Percentiles rank a stretch among this genome's conserved stretches.
Evolutionary conservation across 768 basidiomycete species (phyloP).

Genomic region (Tulasnella sp.): DNA sequence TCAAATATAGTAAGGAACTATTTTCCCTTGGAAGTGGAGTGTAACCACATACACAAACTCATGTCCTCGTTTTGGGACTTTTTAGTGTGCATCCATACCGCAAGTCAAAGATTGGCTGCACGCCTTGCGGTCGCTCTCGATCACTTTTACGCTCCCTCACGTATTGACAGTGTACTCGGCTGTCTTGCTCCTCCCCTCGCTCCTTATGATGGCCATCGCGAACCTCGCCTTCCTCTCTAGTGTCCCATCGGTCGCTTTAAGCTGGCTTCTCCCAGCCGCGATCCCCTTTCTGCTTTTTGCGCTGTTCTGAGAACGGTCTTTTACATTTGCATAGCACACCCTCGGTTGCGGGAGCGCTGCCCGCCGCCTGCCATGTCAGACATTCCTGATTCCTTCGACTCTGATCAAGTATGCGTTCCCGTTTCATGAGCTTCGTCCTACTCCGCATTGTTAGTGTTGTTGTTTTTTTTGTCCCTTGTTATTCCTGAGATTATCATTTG

Average conservation of each 20-base stretch:
- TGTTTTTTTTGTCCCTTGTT: no score
- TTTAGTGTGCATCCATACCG: slow-evolving; percentile 15
- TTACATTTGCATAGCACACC: background rate
- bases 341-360: no score
- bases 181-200: background rate
- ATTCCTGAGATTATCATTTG: no score
- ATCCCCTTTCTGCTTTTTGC: background rate
- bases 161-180: slow-evolving; percentile 21
- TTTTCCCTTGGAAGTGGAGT: background rate
- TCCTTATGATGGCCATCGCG: background rate
- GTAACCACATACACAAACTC: background rate
- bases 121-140: slow-evolving; percentile 28
- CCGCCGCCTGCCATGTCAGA: no score
- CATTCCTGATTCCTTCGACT: no score
- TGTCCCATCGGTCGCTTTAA: background rate
- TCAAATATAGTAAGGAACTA: slow-evolving; percentile 12
- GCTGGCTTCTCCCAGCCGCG: background rate
- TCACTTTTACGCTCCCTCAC: slow-evolving; percentile 25
- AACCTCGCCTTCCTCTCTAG: background rate
- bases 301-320: background rate
- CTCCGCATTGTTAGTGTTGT: no score
- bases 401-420: no score
- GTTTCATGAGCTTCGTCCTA: no score
- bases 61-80: background rate
- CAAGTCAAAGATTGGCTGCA: slow-evolving; percentile 24